Percentiles rank a stretch among this genome's conserved stretches.
Conservation (phyloP, 116 monocot species). For the Papilionanthe hybrid region DNA sequence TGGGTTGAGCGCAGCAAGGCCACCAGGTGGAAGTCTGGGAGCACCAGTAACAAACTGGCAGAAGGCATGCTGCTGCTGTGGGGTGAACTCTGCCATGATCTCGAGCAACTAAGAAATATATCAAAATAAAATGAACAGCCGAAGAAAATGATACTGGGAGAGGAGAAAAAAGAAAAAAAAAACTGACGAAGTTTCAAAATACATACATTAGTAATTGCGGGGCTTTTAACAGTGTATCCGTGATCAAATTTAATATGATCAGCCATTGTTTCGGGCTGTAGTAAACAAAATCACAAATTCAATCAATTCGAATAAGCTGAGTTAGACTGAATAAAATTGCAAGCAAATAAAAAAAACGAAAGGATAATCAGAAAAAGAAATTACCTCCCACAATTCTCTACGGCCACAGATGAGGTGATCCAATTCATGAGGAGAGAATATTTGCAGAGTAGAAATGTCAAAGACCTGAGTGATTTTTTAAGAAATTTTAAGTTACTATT, state of each 20-base stretch:
- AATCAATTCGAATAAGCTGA: background rate
- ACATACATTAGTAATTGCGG: conserved; percentile 72
- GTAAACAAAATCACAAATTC: conserved; percentile 8
- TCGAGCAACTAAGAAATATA: conserved; percentile 64
- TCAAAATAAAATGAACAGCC: conserved; percentile 1
- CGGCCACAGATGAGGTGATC: conserved; percentile 69
- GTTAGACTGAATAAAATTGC: background rate
- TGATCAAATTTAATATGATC: conserved; percentile 96
- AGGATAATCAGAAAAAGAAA: background rate
- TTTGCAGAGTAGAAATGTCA: conserved; percentile 73
- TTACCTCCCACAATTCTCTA: conserved; percentile 69
- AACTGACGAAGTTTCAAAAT: background rate
- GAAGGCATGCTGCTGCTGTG: conserved; percentile 92
- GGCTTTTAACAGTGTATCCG: conserved; percentile 50
- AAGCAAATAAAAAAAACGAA: background rate
- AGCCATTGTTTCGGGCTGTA: conserved; percentile 71
- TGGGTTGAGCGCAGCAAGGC: conserved; percentile 80
- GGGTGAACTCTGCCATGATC: conserved; percentile 88
- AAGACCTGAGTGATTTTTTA: conserved; percentile 52
- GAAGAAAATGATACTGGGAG: background rate
- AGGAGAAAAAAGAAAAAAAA: conserved; percentile 38
- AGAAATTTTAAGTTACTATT: background rate
- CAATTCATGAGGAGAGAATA: conserved; percentile 87
- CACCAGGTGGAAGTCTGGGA: conserved; percentile 93
- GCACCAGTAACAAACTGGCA: conserved; percentile 98